A percentile compares a stretch with the other conserved stretches of the same genome.
Conservation (phyloP, 495 filamentous ascomycete genomes). For the Xylaria bambusicola region DNA sequence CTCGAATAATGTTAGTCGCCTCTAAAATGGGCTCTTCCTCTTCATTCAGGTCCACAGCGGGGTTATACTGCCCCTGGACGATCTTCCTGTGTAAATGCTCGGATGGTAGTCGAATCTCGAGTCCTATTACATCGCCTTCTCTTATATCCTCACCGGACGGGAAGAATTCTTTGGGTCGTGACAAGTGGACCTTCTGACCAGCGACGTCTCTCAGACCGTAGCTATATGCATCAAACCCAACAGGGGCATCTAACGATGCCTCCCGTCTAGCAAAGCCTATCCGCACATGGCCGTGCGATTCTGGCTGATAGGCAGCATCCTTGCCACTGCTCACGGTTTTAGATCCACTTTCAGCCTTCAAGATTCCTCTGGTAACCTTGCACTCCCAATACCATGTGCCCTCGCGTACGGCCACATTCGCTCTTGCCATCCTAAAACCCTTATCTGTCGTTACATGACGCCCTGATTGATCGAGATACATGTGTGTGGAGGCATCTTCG, state of each 20-base stretch:
- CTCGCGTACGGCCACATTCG: slow-evolving; percentile 89
- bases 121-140: slow-evolving; percentile 92
- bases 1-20: slow-evolving; percentile 79
- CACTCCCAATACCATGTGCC: slow-evolving; percentile 94
- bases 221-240: slow-evolving; percentile 94
- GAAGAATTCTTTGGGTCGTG: slow-evolving; percentile 85
- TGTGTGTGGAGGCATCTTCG: slow-evolving; percentile 82
- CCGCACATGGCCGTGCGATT: slow-evolving; percentile 72
- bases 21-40: slow-evolving; percentile 55
- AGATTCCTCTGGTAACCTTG: slow-evolving; percentile 69
- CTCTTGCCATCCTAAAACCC: slow-evolving; percentile 79
- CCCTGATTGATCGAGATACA: slow-evolving; percentile 64
- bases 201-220: slow-evolving; percentile 89
- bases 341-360: slow-evolving; percentile 43
- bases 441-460: slow-evolving; percentile 72
- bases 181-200: slow-evolving; percentile 91
- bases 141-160: slow-evolving; percentile 66
- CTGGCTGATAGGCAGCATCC: slow-evolving; percentile 16
- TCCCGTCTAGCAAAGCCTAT: slow-evolving; percentile 90
- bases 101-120: slow-evolving; percentile 88
- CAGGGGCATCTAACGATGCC: slow-evolving; percentile 86
- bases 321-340: slow-evolving; percentile 21
- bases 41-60: slow-evolving; percentile 66
- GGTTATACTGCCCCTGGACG: slow-evolving; percentile 85
- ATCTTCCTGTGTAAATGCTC: slow-evolving; percentile 82